phyloP scores from a whole-genome alignment of 768 basidiomycete genomes.

The Amanita molliuscula region DNA sequence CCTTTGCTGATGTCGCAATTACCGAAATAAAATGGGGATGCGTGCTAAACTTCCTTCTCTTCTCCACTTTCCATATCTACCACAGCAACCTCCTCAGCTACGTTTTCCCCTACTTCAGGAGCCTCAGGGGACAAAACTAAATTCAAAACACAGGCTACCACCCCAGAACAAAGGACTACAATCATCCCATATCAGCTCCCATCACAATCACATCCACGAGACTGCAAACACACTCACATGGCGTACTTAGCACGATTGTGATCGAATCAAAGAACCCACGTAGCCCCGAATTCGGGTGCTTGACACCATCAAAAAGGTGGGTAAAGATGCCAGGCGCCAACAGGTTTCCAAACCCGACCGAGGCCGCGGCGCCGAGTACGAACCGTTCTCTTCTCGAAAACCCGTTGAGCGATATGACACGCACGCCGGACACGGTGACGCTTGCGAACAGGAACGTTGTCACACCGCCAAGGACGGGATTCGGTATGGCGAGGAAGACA shows the following conservation, averaged over 20 bases:
- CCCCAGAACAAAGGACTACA: conserved; percentile 43
- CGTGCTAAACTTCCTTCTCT: background rate
- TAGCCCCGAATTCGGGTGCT: conserved; percentile 40
- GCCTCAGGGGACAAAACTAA: background rate
- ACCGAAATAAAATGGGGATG: conserved; percentile 32
- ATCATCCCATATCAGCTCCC: background rate
- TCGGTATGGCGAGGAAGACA: conserved; percentile 72
- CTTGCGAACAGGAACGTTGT: conserved; percentile 82
- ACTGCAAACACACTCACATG: conserved; percentile 42
- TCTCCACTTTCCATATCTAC: background rate
- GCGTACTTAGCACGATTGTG: conserved; percentile 71
- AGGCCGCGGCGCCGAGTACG: conserved; percentile 57
- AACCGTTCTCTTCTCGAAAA: conserved; percentile 62
- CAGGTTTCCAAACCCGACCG: conserved; percentile 64
- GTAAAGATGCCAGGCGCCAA: conserved; percentile 56
- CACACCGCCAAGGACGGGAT: conserved; percentile 74
- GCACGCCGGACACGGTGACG: conserved; percentile 60
- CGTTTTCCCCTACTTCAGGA: background rate
- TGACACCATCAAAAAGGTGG: conserved; percentile 58
- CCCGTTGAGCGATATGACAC: conserved; percentile 49
- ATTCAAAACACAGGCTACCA: background rate
- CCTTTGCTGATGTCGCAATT: conserved; percentile 76
- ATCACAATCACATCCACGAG: conserved; percentile 5
- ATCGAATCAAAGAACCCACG: conserved; percentile 68
- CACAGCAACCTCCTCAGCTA: background rate